Base-by-base conservation (phyloP, 208 protist genomes). In the Entamoeba moshkovskii region DNA sequence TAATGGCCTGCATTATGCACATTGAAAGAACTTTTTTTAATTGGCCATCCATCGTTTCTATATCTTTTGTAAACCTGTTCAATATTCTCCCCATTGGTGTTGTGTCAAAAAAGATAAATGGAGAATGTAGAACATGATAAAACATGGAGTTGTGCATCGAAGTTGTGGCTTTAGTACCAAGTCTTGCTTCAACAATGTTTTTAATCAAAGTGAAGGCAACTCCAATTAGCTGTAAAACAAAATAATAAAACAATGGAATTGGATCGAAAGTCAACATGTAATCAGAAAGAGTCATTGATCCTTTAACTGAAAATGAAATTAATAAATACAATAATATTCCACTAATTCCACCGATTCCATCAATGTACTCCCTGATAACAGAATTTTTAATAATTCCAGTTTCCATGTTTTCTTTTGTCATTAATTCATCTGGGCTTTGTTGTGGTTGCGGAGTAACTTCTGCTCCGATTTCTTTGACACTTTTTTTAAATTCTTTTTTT, bases 51-150 rank as follows among this genome's bases (percentile, higher is more conserved):
- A 95, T 45, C 15, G 52, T 52, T 29, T 94, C 48, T 45, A 93
- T 66, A 85, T 95, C 94, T n/a, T 93, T 94, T 22, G 59, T 45
- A 73, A 95, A 94, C 3, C 94, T 46, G 42, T 94, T 95, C 18
- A 94, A 44, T 22, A 95, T 94, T 29, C 94, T 38, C 6, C 94
- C 94, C 1, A 66, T 3, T 45, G 94, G 94, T 5, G 94, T 95
- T 45, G 25, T 92, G 46, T 94, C 93, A 45, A 95, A 95, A 38
- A 94, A 95, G 1, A 59, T 18, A 11, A 94, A 49, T 44, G 33
- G 29, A 29, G 48, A n/a, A 46, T 33, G 42, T 6, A 92, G 18
- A 38, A 95, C 25, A 48, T 33, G 15, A 44, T 5, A 22, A 13
- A 95, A 49, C 59, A 95, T 48, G 15, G 3, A 13, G 15, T 92